Conservation (phyloP, 441 rosid genomes). For the Capsella rubella region DNA sequence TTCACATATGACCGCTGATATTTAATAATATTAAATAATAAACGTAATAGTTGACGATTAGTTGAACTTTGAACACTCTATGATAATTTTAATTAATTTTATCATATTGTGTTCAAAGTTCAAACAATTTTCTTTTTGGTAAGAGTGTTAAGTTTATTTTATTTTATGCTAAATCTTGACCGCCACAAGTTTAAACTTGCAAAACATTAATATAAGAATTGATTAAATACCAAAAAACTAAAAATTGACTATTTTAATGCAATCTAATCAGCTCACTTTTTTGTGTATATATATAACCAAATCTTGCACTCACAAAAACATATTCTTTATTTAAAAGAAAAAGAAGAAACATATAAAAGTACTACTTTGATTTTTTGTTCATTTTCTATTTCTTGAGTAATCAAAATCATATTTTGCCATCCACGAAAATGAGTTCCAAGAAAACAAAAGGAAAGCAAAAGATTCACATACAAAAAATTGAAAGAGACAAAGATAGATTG, state of each 20-base stretch:
- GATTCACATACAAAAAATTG: conserved; percentile 23
- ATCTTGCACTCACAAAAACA: background rate
- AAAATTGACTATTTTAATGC: conserved; percentile 13
- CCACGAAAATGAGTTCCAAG: background rate
- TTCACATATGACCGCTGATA: no score
- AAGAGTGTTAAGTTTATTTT: no score
- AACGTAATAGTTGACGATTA: no score
- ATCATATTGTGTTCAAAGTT: no score
- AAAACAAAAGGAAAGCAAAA: conserved; percentile 41
- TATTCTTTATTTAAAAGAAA: background rate
- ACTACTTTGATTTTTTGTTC: no score
- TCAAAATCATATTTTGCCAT: background rate
- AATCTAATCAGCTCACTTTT: background rate
- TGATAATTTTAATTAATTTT: no score
- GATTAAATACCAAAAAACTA: background rate
- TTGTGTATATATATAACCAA: background rate
- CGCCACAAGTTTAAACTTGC: background rate
- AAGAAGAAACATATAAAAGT: background rate
- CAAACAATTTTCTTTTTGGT: no score
- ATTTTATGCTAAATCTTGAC: no score
- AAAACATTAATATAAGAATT: background rate
- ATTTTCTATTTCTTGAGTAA: background rate
- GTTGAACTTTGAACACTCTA: no score
- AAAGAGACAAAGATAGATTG: conserved; percentile 24
- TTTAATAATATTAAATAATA: no score